Base-by-base conservation (phyloP, 768 basidiomycete species). In the Suillus subluteus region DNA sequence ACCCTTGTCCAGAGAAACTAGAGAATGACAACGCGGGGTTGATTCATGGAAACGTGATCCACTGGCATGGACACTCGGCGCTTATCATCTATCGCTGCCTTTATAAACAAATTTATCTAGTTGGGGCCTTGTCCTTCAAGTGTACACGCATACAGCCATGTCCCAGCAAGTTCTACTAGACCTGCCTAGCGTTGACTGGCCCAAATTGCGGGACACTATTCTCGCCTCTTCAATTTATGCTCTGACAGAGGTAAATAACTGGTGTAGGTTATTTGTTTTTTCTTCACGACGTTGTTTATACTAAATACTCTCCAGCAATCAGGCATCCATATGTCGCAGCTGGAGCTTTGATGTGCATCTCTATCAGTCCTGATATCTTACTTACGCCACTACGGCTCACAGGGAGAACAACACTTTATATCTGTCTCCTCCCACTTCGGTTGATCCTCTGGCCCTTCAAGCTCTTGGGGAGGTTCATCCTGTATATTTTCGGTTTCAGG, bases 401-500 rank as follows among this genome's bases (percentile, higher is more conserved):
- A 16, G 43, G 30, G 6, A 65, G 16, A 32, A 35, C 43, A 9
- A 21, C 40, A 9, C 23, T 43, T 26, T 41, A 32, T 7, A 21
- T 30, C 16, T 44, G 55, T 43, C 23, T 54, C 41, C 16, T 65
- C n/a, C 38, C 52, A 18, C 37, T 26, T 35, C 61, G n/a, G 11
- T 48, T 65, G n/a, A 21, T 59, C 32, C n/a, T 55, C 6, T 54
- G 43, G 40, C 64, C 64, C 30, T 65, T 62, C 32, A 50, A 65
- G 52, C 23, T 58, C 15, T 23, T 48, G 18, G 44, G 35, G 35
- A 46, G 35, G 41, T 50, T 63, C 5, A 15, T 38, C 23, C 7
- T 65, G 58, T 65, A 48, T 35, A 41, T 65, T 32, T 18, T 65
- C 8, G 59, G 64, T 41, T 65, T 65, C 58, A 48, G 59, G 48